Conservation (phyloP, 306 rosid species). For the Acacia crassicarpa region DNA sequence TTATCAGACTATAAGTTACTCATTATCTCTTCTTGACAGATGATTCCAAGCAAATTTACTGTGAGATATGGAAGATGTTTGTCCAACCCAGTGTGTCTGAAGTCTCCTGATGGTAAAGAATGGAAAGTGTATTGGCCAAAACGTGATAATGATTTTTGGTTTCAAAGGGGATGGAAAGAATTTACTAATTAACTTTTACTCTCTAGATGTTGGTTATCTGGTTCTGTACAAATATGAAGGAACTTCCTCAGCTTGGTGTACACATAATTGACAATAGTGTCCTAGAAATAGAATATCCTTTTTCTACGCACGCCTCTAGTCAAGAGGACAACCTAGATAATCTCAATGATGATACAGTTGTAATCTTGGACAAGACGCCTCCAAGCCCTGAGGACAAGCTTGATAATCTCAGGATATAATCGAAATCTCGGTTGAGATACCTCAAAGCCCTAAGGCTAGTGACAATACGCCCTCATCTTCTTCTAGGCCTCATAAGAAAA, state of each 20-base stretch:
- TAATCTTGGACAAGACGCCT: no score
- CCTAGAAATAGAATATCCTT: not conserved
- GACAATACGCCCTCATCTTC: no score
- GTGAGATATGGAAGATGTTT: not conserved
- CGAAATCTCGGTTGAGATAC: no score
- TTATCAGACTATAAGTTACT: not conserved
- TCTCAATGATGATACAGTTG: no score
- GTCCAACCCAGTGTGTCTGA: slow-evolving; percentile 1
- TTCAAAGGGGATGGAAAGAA: slow-evolving; percentile 4
- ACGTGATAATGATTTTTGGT: not conserved
- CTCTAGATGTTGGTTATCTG: not conserved
- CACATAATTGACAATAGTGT: not conserved
- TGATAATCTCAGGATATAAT: no score
- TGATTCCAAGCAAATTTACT: not conserved
- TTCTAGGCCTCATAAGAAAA: no score
- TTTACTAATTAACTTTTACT: not conserved
- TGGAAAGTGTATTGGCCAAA: slow-evolving; percentile 28
- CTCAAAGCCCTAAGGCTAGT: no score
- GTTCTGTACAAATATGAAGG: not conserved
- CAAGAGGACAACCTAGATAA: no score
- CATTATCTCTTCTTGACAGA: not conserved
- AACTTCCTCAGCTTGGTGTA: not conserved
- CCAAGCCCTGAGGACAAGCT: no score
- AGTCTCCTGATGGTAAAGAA: slow-evolving; percentile 27
- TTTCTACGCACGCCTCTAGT: not conserved